Evolutionary conservation across 768 basidiomycete genomes (phyloP), one percentile per base, ranked within the genome.

Genomic region (Kwoniella sp.): DNA sequence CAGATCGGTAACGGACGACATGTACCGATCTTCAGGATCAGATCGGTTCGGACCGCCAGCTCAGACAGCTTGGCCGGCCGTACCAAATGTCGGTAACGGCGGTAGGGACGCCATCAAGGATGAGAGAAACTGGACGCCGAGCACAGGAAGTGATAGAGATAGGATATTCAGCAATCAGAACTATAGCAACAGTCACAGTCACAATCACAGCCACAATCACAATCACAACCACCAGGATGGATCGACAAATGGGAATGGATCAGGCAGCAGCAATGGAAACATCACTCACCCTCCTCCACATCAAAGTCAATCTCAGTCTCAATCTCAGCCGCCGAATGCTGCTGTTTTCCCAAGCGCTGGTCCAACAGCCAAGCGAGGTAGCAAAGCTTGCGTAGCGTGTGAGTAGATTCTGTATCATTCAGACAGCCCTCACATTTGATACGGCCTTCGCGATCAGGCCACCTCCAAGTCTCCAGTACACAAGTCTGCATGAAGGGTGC

Each of bases 341-440:
- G n/a, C 48, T 22, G 47, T 55, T 0, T 64, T 63, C 38, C 55
- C 69, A 12, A 58, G 61, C 25, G 41, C 57, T 28, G 59, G 63
- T 15, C 53, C 66, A 17, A 64, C 65, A 25, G 67, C 70, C 13
- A 75, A 75, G 41, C 50, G 74, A 30, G 74, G 74, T 1, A 70
- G 68, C 13, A 76, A 71, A 58, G 74, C 74, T 41, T 76, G 74
- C 65, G 67, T 67, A 22, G 74, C 74, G 20, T 75, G 73, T 73
- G 45, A 65, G 72, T 68, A 22, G 20, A 5, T 23, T 29, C 25
- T 20, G 28, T n/a, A n/a, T n/a, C n/a, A n/a, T n/a, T n/a, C n/a
- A n/a, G n/a, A n/a, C n/a, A n/a, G n/a, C n/a, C n/a, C n/a, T n/a
- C n/a, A n/a, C n/a, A n/a, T n/a, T n/a, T n/a, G n/a, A n/a, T n/a